Evolutionary conservation across 192 early-diverging fungal species (phyloP).

Genomic region (Backusella tarrabulga): DNA sequence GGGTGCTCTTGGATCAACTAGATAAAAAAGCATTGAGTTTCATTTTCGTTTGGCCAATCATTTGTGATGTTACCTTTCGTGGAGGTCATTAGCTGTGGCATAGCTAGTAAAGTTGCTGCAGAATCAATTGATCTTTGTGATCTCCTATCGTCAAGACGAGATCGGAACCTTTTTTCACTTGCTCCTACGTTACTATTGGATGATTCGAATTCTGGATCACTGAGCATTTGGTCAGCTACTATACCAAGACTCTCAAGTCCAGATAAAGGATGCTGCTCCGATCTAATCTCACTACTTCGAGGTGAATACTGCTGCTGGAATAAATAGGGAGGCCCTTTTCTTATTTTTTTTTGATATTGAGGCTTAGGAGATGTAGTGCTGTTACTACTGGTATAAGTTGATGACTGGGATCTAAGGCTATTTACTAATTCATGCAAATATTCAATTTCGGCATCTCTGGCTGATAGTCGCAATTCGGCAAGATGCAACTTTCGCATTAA

Average conservation of each 20-base stretch:
- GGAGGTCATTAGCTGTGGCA: conserved; percentile 13
- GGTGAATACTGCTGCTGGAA: conserved; percentile 38
- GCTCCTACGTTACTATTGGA: not conserved
- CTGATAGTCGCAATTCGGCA: conserved; percentile 27
- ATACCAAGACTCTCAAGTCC: conserved; percentile 38
- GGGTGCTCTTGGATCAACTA: not conserved
- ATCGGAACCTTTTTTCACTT: not conserved
- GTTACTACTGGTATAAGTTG: not conserved
- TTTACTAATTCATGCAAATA: conserved; percentile 25
- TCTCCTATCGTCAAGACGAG: conserved; percentile 18
- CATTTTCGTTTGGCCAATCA: not conserved
- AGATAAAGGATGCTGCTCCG: conserved; percentile 19
- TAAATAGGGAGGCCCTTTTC: conserved; percentile 20
- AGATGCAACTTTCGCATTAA: conserved; percentile 32
- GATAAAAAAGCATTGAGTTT: not conserved
- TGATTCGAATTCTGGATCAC: conserved; percentile 28
- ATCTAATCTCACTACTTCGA: conserved; percentile 16
- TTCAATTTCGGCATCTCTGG: conserved; percentile 35
- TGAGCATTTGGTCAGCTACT: conserved; percentile 40
- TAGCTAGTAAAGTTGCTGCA: conserved; percentile 29
- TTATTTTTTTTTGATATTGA: conserved; percentile 2
- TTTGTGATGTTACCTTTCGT: not conserved
- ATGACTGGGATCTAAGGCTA: not conserved
- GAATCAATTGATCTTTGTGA: conserved; percentile 40
- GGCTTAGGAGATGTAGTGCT: conserved; percentile 10